Evolutionary conservation across 2,329 filamentous ascomycete genomes (phyloP).

Genomic region (Nemania diffusa): DNA sequence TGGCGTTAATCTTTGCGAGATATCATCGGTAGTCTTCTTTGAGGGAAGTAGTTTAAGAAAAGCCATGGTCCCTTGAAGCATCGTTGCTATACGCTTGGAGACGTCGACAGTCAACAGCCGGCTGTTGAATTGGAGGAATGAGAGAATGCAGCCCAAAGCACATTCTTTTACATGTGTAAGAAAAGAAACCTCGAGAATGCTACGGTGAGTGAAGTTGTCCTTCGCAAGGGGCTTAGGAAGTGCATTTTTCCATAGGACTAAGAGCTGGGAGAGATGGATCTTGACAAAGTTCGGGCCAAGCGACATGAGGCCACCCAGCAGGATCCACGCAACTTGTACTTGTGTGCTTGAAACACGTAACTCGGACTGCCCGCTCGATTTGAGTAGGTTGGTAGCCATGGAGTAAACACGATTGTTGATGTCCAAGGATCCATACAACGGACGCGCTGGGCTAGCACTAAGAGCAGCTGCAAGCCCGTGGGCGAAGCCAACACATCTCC

Average conservation of each 20-base stretch:
- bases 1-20: conserved; percentile 82
- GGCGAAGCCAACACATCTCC: conserved; percentile 88
- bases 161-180: conserved; percentile 95
- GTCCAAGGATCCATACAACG: conserved; percentile 93
- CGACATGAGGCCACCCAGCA: conserved; percentile 96
- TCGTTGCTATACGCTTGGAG: conserved; percentile 88
- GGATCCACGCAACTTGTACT: conserved; percentile 96
- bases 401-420: conserved; percentile 91
- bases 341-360: conserved; percentile 91
- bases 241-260: conserved; percentile 97
- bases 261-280: conserved; percentile 92
- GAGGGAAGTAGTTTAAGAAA: conserved; percentile 87
- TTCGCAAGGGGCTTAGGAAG: conserved; percentile 93
- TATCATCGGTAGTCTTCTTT: conserved; percentile 88
- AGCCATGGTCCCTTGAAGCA: conserved; percentile 93
- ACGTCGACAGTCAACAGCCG: conserved; percentile 92
- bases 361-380: conserved; percentile 91
- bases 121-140: conserved; percentile 93
- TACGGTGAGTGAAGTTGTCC: conserved; percentile 86
- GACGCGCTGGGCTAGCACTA: conserved; percentile 87
- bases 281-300: conserved; percentile 98
- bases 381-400: conserved; percentile 90
- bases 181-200: conserved; percentile 89
- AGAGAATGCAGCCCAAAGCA: conserved; percentile 87
- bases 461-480: conserved; percentile 91